phyloP scores from a whole-genome alignment of 257 asterid genomes.

The Przewalskia tangutica region DNA sequence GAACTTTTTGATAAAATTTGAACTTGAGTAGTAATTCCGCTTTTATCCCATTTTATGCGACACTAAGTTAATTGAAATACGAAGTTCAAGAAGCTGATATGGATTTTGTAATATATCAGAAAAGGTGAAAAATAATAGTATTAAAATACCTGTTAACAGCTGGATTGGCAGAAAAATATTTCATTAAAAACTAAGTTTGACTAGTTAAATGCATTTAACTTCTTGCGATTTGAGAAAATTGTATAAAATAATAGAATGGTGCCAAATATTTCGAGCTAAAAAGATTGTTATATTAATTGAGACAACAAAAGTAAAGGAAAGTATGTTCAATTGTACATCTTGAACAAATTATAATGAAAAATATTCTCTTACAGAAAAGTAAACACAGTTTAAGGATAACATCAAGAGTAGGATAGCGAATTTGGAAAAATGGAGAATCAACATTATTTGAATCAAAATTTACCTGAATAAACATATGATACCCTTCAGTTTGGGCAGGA shows the following conservation, averaged over 20 bases:
- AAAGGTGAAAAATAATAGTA: neutral
- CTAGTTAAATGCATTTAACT: neutral
- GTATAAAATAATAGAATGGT: neutral
- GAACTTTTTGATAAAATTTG: neutral
- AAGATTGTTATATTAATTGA: neutral
- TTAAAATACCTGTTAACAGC: neutral
- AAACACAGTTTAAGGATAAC: neutral
- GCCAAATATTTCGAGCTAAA: neutral
- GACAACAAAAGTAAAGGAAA: neutral
- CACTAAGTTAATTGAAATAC: neutral
- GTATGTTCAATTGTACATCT: neutral
- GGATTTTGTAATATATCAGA: neutral
- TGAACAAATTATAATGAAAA: neutral
- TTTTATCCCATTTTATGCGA: neutral
- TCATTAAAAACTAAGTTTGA: neutral
- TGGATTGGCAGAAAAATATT: neutral
- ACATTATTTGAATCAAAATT: neutral
- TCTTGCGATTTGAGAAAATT: neutral
- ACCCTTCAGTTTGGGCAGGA: slow-evolving; percentile 34
- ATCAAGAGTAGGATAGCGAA: neutral
- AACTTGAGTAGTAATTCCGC: neutral
- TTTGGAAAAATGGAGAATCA: neutral
- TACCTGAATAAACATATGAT: slow-evolving; percentile 31
- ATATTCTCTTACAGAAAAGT: neutral
- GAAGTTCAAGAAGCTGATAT: neutral